These are phyloP conservation scores for Hemisphaericaspora nanyangensis DNA, from an alignment of 805 yeast genomes.

Conservation along the genomic window DNA sequence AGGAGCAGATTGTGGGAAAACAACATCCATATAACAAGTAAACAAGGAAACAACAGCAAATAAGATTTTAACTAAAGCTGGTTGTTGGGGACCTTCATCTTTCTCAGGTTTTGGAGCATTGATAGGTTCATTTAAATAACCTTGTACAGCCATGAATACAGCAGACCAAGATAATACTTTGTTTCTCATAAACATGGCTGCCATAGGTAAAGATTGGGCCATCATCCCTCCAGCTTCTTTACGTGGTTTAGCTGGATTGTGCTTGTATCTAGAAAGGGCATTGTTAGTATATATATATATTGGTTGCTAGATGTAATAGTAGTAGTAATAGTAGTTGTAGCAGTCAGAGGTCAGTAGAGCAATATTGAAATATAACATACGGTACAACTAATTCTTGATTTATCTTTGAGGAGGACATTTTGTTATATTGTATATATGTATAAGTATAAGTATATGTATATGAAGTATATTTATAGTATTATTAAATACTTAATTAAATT, in stretches of 20 bases:
- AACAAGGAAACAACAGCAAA: conserved; percentile 46
- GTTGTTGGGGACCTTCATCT: conserved; percentile 36
- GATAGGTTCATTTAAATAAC: conserved; percentile 43
- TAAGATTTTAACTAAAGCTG: conserved; percentile 39
- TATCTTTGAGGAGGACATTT: conserved; percentile 22
- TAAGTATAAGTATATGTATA: too few relatives aligned
- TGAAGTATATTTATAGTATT: too few relatives aligned
- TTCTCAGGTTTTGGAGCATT: conserved; percentile 22
- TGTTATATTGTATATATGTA: conserved; percentile 1
- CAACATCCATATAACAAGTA: conserved; percentile 53
- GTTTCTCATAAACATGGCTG: conserved; percentile 63
- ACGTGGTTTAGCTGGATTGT: conserved; percentile 46
- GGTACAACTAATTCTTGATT: conserved; percentile 34
- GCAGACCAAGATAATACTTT: conserved; percentile 57
- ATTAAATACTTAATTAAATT: too few relatives aligned
- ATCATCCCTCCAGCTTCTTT: conserved; percentile 41
- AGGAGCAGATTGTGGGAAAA: conserved; percentile 42
- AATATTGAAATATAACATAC: conserved; percentile 16
- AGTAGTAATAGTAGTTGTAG: neutral
- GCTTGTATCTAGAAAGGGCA: conserved; percentile 33
- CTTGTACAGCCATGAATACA: conserved; percentile 46
- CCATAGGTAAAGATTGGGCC: conserved; percentile 61
- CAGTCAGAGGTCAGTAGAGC: neutral
- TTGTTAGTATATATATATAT: conserved; percentile 9
- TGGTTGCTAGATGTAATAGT: neutral